Evolutionary conservation across 2,329 filamentous ascomycete species (phyloP).

Genomic region (Cladosporium sp.): DNA sequence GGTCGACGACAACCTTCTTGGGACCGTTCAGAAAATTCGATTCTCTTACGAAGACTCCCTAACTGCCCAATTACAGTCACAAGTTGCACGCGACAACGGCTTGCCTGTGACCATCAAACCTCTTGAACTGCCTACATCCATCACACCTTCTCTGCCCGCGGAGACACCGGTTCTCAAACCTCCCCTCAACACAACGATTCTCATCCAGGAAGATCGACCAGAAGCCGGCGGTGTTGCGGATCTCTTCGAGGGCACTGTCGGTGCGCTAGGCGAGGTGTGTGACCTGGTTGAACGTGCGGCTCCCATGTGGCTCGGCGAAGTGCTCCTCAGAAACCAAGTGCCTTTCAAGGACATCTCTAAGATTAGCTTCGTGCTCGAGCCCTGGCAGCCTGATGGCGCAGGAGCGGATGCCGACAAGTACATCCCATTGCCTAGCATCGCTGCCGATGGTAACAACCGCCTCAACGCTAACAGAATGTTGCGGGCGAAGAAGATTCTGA

Average conservation of each 20-base stretch:
- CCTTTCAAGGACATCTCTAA: conserved; percentile 90
- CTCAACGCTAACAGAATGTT: conserved; percentile 97
- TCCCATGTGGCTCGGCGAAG: conserved; percentile 88
- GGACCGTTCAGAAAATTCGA: conserved; percentile 67
- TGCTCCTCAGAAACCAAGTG: conserved; percentile 75
- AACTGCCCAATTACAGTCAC: conserved; percentile 40
- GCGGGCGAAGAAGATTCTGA: conserved; percentile 86
- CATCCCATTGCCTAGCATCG: conserved; percentile 62
- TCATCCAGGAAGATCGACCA: conserved; percentile 63
- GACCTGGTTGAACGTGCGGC: conserved; percentile 81
- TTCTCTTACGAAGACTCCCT: conserved; percentile 69
- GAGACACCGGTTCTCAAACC: conserved; percentile 75
- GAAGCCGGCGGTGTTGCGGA: conserved; percentile 68
- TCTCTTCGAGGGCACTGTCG: conserved; percentile 85
- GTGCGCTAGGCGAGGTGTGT: conserved; percentile 68
- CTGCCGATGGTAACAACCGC: conserved; percentile 76
- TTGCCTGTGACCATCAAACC: conserved; percentile 32
- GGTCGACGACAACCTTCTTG: conserved; percentile 70
- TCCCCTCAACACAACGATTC: conserved; percentile 58
- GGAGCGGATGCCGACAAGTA: not conserved
- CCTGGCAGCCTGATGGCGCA: conserved; percentile 57
- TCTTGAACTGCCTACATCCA: conserved; percentile 53
- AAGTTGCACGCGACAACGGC: conserved; percentile 30
- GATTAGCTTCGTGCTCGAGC: conserved; percentile 88
- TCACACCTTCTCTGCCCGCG: conserved; percentile 65